A percentile compares a stretch with the other conserved stretches of the same genome.
phyloP scores from a whole-genome alignment of 2,329 filamentous ascomycete species.

The Aspergillus glaucus region DNA sequence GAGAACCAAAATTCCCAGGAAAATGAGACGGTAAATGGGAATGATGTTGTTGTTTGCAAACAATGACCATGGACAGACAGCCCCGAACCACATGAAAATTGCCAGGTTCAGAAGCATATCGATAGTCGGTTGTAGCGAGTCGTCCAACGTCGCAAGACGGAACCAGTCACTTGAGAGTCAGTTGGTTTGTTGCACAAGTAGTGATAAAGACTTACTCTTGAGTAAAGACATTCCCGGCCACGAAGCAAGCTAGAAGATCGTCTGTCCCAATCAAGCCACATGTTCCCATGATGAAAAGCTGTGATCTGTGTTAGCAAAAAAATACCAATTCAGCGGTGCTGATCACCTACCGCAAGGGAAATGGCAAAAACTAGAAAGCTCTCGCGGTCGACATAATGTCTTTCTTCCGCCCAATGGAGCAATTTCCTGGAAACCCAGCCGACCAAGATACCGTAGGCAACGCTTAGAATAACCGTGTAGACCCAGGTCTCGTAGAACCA shows the following conservation, averaged over 20 bases:
- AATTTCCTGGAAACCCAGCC: conserved; percentile 78
- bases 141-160: conserved; percentile 77
- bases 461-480: conserved; percentile 73
- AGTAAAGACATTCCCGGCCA: conserved; percentile 84
- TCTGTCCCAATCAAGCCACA: conserved; percentile 83
- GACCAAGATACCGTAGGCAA: conserved; percentile 68
- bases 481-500: conserved; percentile 85
- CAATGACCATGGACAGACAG: conserved; percentile 70
- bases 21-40: conserved; percentile 65
- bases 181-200: conserved; percentile 5
- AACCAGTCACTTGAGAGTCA: conserved; percentile 67
- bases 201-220: conserved; percentile 56
- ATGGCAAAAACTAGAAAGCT: conserved; percentile 85
- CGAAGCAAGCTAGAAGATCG: conserved; percentile 85
- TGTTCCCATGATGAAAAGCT: conserved; percentile 78
- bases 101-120: conserved; percentile 89
- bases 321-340: background rate
- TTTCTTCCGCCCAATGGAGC: conserved; percentile 76
- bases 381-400: conserved; percentile 75
- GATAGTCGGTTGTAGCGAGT: conserved; percentile 87
- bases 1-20: conserved; percentile 68
- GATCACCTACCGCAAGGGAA: conserved; percentile 59
- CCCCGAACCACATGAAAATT: conserved; percentile 88
- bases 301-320: conserved; percentile 4
- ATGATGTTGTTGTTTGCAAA: conserved; percentile 66